Conservation (phyloP, 768 basidiomycete species). For the Pleurotus salmoneostramineus region DNA sequence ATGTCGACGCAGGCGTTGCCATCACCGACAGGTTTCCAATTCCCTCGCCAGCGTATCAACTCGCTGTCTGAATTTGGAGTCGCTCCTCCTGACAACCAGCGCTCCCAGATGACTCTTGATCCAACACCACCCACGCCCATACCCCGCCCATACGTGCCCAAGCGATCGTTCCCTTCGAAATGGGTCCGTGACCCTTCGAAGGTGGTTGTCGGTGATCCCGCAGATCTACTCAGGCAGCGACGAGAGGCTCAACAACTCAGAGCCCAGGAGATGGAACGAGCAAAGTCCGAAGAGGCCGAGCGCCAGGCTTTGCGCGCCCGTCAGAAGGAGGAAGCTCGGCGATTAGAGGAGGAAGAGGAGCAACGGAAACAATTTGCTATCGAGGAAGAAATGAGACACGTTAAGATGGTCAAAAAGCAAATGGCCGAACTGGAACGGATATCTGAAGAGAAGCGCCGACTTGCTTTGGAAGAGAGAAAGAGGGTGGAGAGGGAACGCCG, state of each 20-base stretch:
- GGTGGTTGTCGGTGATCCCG: constrained; percentile 12
- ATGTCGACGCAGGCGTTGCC: constrained; percentile 9
- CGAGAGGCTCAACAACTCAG: constrained; percentile 18
- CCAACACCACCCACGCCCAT: constrained; percentile 14
- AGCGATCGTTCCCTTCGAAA: constrained; percentile 6
- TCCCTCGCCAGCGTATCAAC: neutral
- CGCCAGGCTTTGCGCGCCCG: constrained; percentile 33
- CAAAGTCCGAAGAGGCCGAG: constrained; percentile 39
- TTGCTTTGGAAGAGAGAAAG: constrained; percentile 45
- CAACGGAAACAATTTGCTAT: constrained; percentile 31
- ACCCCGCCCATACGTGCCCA: constrained; percentile 1
- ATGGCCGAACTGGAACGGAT: constrained; percentile 36
- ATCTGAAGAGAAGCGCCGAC: constrained; percentile 40
- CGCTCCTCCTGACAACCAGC: neutral
- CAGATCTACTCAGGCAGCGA: constrained; percentile 21
- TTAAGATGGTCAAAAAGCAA: constrained; percentile 31
- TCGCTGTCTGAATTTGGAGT: constrained; percentile 8
- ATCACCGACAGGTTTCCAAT: neutral
- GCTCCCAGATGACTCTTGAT: neutral
- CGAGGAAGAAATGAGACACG: constrained; percentile 35
- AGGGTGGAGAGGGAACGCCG: constrained; percentile 42
- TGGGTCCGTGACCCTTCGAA: constrained; percentile 2
- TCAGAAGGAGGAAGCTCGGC: constrained; percentile 37
- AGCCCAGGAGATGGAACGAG: constrained; percentile 42
- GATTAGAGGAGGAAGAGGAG: constrained; percentile 41